phyloP scores from a whole-genome alignment of 1,284 basidiomycete species.

The Wallemia mellicola region DNA sequence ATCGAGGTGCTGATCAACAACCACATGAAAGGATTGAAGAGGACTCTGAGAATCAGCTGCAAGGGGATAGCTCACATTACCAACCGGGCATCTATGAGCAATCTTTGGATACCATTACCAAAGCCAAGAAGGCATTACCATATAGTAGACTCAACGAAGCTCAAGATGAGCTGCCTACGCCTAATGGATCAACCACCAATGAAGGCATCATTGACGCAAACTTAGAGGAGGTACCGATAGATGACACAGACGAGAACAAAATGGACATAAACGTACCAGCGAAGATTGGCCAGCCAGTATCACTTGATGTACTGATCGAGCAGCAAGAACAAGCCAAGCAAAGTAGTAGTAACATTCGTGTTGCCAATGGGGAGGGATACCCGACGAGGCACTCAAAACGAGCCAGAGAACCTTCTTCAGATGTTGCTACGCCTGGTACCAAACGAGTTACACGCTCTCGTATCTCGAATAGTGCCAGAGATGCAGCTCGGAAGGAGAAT shows the following conservation, averaged over 20 bases:
- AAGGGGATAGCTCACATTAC: background rate
- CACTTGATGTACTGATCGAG: background rate
- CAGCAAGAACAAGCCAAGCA: background rate
- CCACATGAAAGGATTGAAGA: background rate
- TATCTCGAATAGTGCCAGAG: background rate
- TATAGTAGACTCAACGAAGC: background rate
- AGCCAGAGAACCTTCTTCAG: background rate
- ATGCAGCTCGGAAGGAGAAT: background rate
- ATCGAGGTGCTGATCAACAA: constrained; percentile 12
- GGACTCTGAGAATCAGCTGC: background rate
- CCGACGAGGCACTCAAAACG: background rate
- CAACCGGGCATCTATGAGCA: background rate
- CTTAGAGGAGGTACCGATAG: background rate
- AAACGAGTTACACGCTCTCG: background rate
- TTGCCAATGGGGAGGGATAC: background rate
- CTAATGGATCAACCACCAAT: background rate
- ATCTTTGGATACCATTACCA: background rate
- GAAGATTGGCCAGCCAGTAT: background rate
- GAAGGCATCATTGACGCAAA: background rate
- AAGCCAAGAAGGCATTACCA: background rate
- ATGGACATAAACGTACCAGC: background rate
- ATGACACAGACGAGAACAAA: background rate
- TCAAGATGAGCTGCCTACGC: background rate
- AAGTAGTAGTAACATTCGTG: background rate
- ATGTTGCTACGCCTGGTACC: background rate